Evolutionary conservation across 2,329 filamentous ascomycete species (phyloP).

Genomic region (Aureobasidium pullulans): DNA sequence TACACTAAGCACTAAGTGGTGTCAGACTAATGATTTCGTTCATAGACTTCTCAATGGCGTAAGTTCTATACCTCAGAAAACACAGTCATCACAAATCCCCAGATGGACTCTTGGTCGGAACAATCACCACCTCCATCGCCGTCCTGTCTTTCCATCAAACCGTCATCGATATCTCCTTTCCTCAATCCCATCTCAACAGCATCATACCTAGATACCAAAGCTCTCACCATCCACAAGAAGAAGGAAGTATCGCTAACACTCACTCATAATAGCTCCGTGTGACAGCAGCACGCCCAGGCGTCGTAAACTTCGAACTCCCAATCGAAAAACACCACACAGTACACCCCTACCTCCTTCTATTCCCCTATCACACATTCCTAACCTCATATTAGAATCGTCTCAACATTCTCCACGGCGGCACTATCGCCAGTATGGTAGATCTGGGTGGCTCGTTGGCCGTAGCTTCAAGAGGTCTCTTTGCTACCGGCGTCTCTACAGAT

Average conservation of each 20-base stretch:
- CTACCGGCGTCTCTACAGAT: constrained; percentile 61
- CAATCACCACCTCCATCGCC: background rate
- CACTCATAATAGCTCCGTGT: constrained; percentile 52
- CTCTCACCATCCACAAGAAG: background rate
- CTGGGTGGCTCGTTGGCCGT: constrained; percentile 60
- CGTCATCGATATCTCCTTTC: too few relatives aligned
- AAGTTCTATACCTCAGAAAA: constrained; percentile 13
- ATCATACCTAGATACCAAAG: background rate
- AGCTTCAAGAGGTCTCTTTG: constrained; percentile 56
- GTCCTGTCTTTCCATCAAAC: too few relatives aligned
- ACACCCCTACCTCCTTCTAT: constrained; percentile 20
- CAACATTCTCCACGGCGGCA: constrained; percentile 69
- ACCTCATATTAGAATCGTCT: constrained; percentile 57
- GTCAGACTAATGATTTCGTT: background rate
- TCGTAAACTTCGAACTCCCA: constrained; percentile 68
- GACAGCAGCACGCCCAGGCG: constrained; percentile 55
- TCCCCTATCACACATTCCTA: background rate
- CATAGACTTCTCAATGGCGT: constrained; percentile 37
- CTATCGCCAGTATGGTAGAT: constrained; percentile 68
- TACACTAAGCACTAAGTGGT: background rate
- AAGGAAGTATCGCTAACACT: too few relatives aligned
- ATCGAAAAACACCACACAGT: constrained; percentile 71
- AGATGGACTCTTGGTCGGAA: background rate
- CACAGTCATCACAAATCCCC: too few relatives aligned
- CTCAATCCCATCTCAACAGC: background rate